These are phyloP conservation scores for Neltuma alba DNA, from an alignment of 306 rosid species.

Conservation along the genomic window DNA sequence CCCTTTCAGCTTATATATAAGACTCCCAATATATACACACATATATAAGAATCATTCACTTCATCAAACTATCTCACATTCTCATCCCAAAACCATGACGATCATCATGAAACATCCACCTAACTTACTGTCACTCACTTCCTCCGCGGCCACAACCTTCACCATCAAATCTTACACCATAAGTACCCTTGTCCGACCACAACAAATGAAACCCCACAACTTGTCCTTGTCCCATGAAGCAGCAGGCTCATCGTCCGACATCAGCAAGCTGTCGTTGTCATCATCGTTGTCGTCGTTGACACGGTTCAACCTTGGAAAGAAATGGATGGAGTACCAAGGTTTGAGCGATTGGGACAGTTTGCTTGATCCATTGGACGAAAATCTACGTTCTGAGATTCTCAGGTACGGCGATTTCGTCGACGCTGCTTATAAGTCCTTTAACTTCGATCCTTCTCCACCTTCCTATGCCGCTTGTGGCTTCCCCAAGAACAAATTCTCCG, in stretches of 20 bases:
- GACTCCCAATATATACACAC: no score
- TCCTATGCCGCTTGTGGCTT: conserved; percentile 58
- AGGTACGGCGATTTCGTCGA: conserved; percentile 83
- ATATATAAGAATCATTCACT: neutral
- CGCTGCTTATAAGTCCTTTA: conserved; percentile 69
- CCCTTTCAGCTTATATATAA: neutral
- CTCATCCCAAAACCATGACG: neutral
- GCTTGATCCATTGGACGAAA: conserved; percentile 76
- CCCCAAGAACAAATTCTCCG: conserved; percentile 45
- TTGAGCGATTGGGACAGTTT: conserved; percentile 73
- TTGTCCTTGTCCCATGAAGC: neutral
- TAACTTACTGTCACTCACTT: neutral
- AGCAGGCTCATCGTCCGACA: neutral
- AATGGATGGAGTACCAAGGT: conserved; percentile 88
- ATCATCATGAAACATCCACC: neutral
- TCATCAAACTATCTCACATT: neutral
- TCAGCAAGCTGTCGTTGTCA: neutral
- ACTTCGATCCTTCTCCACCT: conserved; percentile 67
- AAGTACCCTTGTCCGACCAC: neutral
- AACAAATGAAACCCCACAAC: neutral
- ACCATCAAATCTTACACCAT: no score
- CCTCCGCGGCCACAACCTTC: neutral
- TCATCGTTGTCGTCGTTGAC: neutral
- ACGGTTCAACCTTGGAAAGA: conserved; percentile 38
- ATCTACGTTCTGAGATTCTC: conserved; percentile 75